Conservation (phyloP, 2,329 filamentous ascomycete species). For the Scorias spongiosa region DNA sequence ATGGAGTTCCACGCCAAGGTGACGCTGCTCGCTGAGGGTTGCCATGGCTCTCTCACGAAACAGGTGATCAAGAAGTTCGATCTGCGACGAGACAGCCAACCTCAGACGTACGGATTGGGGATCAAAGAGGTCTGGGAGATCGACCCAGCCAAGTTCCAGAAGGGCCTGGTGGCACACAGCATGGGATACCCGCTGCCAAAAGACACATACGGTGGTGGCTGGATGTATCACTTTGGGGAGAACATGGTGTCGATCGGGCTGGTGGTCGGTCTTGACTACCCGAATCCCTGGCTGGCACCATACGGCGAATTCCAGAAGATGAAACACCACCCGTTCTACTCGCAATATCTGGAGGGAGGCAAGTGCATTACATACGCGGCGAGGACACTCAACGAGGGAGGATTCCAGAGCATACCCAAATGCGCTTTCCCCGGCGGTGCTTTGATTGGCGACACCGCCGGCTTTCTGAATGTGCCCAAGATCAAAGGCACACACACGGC, state of each 20-base stretch:
- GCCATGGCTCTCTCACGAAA: constrained; percentile 89
- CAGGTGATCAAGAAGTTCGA: constrained; percentile 92
- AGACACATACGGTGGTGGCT: constrained; percentile 92
- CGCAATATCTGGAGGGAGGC: constrained; percentile 73
- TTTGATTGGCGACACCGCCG: constrained; percentile 87
- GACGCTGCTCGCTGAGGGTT: constrained; percentile 87
- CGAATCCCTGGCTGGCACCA: constrained; percentile 90
- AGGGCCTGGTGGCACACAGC: constrained; percentile 72
- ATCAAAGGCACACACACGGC: constrained; percentile 97
- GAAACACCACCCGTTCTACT: constrained; percentile 92
- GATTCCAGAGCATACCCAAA: constrained; percentile 95
- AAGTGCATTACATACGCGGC: constrained; percentile 97
- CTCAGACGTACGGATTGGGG: constrained; percentile 88
- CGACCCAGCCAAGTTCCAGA: constrained; percentile 77
- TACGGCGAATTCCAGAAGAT: constrained; percentile 97
- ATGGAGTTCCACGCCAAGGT: constrained; percentile 96
- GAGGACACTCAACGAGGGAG: constrained; percentile 80
- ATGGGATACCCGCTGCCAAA: constrained; percentile 81
- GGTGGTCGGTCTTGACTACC: constrained; percentile 86
- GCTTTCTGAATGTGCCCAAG: constrained; percentile 94
- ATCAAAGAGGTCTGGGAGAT: constrained; percentile 98
- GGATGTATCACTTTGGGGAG: constrained; percentile 98
- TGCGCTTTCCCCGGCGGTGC: constrained; percentile 92
- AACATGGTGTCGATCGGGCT: constrained; percentile 87
- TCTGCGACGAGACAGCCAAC: constrained; percentile 71